Evolutionary conservation across 331 rosid genomes (phyloP).

Genomic region (Saraca asoca): DNA sequence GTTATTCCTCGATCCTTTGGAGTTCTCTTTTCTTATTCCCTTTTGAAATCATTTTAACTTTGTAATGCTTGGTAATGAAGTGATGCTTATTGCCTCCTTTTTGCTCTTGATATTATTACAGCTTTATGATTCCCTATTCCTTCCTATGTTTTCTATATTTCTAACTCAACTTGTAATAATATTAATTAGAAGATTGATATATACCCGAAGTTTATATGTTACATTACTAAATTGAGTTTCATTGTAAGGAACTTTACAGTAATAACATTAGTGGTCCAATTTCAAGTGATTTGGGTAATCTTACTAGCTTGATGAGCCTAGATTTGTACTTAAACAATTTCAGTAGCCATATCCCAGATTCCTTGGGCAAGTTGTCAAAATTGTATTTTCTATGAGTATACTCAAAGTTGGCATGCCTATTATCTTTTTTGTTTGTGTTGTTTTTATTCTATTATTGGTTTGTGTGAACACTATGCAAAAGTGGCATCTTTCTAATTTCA

Average conservation of each 20-base stretch:
- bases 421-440: neutral
- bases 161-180: neutral
- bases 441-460: no score
- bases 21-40: constrained; percentile 18
- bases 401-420: constrained; percentile 1
- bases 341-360: constrained; percentile 57
- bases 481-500: neutral
- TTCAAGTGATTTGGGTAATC: constrained; percentile 65
- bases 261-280: constrained; percentile 58
- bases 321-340: constrained; percentile 63
- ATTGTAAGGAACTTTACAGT: constrained; percentile 61
- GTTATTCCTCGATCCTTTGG: constrained; percentile 41
- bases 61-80: constrained; percentile 7
- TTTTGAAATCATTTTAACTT: neutral
- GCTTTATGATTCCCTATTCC: neutral
- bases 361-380: constrained; percentile 65
- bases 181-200: no score
- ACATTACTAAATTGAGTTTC: neutral
- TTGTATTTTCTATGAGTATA: constrained; percentile 59
- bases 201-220: no score
- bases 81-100: neutral
- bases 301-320: constrained; percentile 71
- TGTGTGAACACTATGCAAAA: neutral
- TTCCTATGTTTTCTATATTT: neutral
- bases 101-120: neutral